These are phyloP conservation scores for Marasmius oreades DNA, from an alignment of 1,284 basidiomycete species.

Conservation along the genomic window DNA sequence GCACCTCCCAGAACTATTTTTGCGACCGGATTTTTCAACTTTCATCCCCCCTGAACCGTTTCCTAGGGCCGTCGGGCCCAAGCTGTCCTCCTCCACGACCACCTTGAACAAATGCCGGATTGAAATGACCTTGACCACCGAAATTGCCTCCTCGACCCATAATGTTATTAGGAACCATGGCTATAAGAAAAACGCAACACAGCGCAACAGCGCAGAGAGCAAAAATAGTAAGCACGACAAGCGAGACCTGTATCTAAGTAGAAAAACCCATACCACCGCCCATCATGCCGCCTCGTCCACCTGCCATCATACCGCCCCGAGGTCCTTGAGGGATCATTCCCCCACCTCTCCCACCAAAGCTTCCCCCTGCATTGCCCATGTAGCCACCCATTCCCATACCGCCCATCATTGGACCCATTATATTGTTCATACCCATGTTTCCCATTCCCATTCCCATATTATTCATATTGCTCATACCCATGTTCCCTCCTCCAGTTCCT, in stretches of 20 bases:
- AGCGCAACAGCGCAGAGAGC: conserved; percentile 11
- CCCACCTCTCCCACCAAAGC: conserved; percentile 47
- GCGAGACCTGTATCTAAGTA: conserved; percentile 27
- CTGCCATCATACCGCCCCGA: conserved; percentile 52
- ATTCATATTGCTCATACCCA: conserved; percentile 31
- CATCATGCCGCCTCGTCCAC: conserved; percentile 28
- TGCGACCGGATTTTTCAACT: conserved; percentile 12
- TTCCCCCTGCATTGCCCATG: conserved; percentile 35
- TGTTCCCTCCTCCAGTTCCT: conserved; percentile 24
- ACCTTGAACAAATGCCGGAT: conserved; percentile 66
- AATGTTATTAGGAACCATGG: conserved; percentile 41
- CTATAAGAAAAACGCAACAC: conserved; percentile 28
- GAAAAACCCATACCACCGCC: conserved; percentile 70
- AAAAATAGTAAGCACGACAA: conserved; percentile 41
- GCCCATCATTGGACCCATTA: conserved; percentile 28
- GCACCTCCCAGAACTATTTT: not conserved
- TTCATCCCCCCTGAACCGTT: conserved; percentile 34
- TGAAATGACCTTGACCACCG: conserved; percentile 60
- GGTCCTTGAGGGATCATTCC: conserved; percentile 66
- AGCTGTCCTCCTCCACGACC: conserved; percentile 37
- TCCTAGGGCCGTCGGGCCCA: conserved; percentile 50
- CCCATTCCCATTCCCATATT: conserved; percentile 29
- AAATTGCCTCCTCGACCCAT: conserved; percentile 44
- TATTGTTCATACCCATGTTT: conserved; percentile 36
- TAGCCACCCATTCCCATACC: conserved; percentile 27